phyloP scores from a whole-genome alignment of 805 yeast species.

The Candida saitoana region DNA sequence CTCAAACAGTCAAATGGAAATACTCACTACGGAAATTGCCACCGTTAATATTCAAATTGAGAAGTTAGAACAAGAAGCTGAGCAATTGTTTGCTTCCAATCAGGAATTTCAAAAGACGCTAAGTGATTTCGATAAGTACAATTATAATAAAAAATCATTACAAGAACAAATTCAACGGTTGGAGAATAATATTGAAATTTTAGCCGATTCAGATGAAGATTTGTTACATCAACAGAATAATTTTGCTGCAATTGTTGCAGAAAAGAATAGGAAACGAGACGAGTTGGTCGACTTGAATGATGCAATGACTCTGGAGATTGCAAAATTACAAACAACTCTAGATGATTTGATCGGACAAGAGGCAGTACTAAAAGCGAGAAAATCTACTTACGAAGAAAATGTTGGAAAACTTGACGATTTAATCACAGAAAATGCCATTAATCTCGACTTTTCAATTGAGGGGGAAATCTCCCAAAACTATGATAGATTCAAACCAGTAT shows the following conservation, averaged over 20 bases:
- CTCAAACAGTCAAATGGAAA: constrained; percentile 41
- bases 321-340: constrained; percentile 17
- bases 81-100: constrained; percentile 64
- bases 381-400: constrained; percentile 26
- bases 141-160: constrained; percentile 43
- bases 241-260: constrained; percentile 20
- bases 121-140: constrained; percentile 56
- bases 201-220: constrained; percentile 38
- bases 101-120: constrained; percentile 76
- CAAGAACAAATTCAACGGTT: constrained; percentile 52
- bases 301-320: constrained; percentile 8
- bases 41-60: constrained; percentile 48
- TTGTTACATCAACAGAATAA: constrained; percentile 26
- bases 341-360: constrained; percentile 41
- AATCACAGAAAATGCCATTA: constrained; percentile 4
- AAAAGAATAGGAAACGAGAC: constrained; percentile 14
- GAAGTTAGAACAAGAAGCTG: constrained; percentile 53
- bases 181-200: constrained; percentile 38
- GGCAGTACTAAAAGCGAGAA: constrained; percentile 53
- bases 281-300: constrained; percentile 2
- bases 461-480: neutral
- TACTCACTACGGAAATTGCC: constrained; percentile 45
- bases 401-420: constrained; percentile 16
- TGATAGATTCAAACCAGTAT: constrained; percentile 4
- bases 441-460: neutral